A percentile compares a stretch with the other conserved stretches of the same genome.
phyloP scores from a whole-genome alignment of 176 grass and related monocot genomes.

The Chrysopogon serrulatus region DNA sequence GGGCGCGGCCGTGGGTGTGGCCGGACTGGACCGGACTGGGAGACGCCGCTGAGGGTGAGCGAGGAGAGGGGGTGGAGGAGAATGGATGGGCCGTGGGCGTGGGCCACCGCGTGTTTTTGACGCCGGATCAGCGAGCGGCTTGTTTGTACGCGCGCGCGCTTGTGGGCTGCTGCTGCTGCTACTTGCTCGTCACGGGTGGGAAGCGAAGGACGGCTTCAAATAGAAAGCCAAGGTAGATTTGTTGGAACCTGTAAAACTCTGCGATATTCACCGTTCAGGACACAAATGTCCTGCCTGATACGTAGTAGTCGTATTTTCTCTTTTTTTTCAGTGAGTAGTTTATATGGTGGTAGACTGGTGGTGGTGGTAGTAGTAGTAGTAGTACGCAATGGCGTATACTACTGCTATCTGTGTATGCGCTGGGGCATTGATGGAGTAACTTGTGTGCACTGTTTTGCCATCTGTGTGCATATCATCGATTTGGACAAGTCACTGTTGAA shows the following conservation, averaged over 20 bases:
- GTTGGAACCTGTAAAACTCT: not conserved
- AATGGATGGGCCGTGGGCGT: not conserved
- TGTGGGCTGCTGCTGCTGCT: not conserved
- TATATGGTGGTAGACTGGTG: no score
- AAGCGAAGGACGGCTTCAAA: not conserved
- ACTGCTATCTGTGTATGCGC: not conserved
- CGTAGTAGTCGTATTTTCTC: no score
- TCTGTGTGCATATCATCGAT: not conserved
- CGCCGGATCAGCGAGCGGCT: not conserved
- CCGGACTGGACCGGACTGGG: not conserved
- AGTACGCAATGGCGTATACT: no score
- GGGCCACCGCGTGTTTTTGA: conserved; percentile 5
- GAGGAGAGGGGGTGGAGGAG: not conserved
- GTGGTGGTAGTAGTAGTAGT: no score
- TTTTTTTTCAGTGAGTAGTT: no score
- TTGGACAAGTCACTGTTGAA: not conserved
- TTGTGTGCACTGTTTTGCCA: not conserved
- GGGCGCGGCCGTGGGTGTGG: not conserved
- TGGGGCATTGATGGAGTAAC: not conserved
- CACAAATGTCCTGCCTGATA: not conserved
- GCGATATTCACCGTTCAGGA: not conserved
- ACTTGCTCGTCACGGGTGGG: conserved; percentile 3
- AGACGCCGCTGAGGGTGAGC: not conserved
- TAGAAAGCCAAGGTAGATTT: not conserved
- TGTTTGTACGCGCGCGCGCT: not conserved